Evolutionary conservation across 1,284 basidiomycete genomes (phyloP).

Genomic region (Rhodotorula glutinis): DNA sequence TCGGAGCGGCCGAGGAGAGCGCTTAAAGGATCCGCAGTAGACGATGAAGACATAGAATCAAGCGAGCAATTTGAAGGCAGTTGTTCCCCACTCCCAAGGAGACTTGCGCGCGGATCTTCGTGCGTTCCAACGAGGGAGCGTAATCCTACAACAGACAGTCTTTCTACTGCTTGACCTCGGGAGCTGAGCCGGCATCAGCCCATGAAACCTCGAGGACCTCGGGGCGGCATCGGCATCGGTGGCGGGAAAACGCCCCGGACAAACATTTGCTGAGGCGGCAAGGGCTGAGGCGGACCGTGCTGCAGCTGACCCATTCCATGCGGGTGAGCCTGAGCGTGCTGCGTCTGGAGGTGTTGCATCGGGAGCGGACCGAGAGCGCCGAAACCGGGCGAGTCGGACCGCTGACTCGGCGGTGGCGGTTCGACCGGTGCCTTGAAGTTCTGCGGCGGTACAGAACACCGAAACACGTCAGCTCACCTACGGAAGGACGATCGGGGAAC

Average conservation of each 20-base stretch:
- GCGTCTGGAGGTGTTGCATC: background rate
- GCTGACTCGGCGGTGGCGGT: slow-evolving; percentile 4
- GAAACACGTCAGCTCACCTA: background rate
- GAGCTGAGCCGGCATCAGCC: background rate
- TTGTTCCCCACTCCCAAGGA: background rate
- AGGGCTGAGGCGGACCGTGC: background rate
- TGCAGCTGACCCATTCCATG: background rate
- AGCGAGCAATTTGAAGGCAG: background rate
- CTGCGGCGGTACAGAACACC: background rate
- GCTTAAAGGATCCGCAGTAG: background rate
- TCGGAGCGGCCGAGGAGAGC: slow-evolving; percentile 44
- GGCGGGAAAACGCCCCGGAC: slow-evolving; percentile 9
- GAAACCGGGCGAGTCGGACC: slow-evolving; percentile 10
- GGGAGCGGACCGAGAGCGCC: slow-evolving; percentile 22
- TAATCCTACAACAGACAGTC: slow-evolving; percentile 1
- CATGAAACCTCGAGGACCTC: slow-evolving; percentile 5
- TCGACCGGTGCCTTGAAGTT: slow-evolving; percentile 34
- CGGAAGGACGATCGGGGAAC: background rate
- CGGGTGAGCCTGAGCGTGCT: background rate
- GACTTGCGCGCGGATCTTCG: background rate
- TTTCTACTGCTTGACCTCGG: background rate
- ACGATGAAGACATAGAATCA: background rate
- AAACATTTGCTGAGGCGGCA: background rate
- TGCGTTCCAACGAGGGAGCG: background rate
- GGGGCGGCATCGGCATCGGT: slow-evolving; percentile 7